These are phyloP conservation scores for Chlamydomonas sphaeroides DNA, from an alignment of 139 green algal genomes.

Conservation along the genomic window DNA sequence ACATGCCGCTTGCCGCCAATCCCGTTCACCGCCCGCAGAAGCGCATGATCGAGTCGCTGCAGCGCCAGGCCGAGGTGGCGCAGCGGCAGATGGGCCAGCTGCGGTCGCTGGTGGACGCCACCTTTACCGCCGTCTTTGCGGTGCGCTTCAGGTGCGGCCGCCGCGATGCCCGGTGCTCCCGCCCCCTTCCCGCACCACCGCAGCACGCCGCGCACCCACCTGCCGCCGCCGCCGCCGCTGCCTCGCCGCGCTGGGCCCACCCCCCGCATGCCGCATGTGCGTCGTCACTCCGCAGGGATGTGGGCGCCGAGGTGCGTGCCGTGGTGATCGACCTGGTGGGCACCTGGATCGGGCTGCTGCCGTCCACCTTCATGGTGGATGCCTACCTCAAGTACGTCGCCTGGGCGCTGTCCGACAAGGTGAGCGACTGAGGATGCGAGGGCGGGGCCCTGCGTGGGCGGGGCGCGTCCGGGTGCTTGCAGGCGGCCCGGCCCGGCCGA, in stretches of 20 bases:
- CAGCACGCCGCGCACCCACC: no score
- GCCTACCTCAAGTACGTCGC: conserved; percentile 97
- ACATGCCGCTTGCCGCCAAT: no score
- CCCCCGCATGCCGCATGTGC: no score
- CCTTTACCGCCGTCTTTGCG: conserved; percentile 72
- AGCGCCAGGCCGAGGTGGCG: conserved; percentile 56
- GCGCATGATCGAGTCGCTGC: conserved; percentile 43
- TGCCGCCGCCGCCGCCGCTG: not conserved
- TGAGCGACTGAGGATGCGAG: not conserved
- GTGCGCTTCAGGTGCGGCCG: conserved; percentile 69
- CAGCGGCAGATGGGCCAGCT: conserved; percentile 62
- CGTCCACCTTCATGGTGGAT: conserved; percentile 84
- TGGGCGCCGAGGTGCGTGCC: conserved; percentile 74
- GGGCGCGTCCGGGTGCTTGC: no score
- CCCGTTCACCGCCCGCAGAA: not conserved
- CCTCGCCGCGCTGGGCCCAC: no score
- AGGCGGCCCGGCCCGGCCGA: no score
- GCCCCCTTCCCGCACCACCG: no score
- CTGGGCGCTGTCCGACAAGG: conserved; percentile 90
- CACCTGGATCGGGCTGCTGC: conserved; percentile 78
- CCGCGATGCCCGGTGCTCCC: no score
- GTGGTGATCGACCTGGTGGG: conserved; percentile 85
- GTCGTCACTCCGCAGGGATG: conserved; percentile 65
- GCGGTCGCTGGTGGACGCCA: conserved; percentile 52
- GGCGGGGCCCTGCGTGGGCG: no score